Percentiles rank a stretch among this genome's conserved stretches.
Conservation (phyloP, 345 rosid species). For the Gossypium ekmanianum region DNA sequence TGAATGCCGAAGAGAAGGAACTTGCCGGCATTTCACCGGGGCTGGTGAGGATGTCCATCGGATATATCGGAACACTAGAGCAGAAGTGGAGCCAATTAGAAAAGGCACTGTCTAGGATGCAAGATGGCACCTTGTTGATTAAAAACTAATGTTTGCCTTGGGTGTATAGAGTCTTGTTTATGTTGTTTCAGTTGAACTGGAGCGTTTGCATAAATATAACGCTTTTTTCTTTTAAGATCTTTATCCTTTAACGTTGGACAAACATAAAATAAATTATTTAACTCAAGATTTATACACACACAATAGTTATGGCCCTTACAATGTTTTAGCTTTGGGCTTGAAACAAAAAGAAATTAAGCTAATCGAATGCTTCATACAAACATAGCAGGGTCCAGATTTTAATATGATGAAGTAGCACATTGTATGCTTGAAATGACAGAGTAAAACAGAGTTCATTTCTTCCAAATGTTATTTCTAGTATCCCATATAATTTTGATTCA, state of each 20-base stretch:
- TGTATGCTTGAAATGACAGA: no score
- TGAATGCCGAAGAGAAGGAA: conserved; percentile 61
- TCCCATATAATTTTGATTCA: no score
- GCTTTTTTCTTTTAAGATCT: no score
- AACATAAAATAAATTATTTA: no score
- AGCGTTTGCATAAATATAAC: no score
- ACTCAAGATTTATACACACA: no score
- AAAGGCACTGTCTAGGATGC: conserved; percentile 64
- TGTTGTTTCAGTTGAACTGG: not conserved
- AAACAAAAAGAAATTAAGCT: not conserved
- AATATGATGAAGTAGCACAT: no score
- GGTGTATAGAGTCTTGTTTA: not conserved
- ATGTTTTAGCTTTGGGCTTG: not conserved
- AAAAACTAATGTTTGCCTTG: not conserved
- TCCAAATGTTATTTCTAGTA: no score
- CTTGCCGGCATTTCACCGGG: conserved; percentile 94
- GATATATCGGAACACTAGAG: conserved; percentile 78
- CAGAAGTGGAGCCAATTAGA: conserved; percentile 89
- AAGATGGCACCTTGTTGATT: conserved; percentile 24
- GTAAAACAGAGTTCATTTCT: no score
- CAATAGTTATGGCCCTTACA: no score
- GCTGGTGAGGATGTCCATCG: conserved; percentile 79
- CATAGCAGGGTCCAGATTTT: no score
- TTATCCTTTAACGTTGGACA: no score
- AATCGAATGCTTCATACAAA: not conserved